A percentile compares a stretch with the other conserved stretches of the same genome.
These are phyloP conservation scores for Lentinula detonsa DNA, from an alignment of 768 basidiomycete genomes.

Conservation along the genomic window DNA sequence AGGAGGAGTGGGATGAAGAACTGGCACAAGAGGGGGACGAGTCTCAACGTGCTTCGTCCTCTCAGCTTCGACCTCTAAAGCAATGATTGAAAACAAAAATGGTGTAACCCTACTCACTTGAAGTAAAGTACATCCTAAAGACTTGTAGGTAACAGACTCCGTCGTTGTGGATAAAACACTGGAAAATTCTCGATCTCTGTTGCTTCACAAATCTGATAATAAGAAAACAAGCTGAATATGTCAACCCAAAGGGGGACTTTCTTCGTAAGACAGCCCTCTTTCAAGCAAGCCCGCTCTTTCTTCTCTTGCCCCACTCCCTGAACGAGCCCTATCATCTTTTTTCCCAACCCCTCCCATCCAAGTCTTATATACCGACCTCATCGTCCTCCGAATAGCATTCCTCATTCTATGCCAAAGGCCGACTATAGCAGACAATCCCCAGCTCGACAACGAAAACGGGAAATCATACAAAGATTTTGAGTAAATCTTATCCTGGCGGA, in stretches of 20 bases:
- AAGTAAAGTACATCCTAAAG: too few species aligned
- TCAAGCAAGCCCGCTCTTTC: not conserved
- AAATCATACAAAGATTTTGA: conserved; percentile 15
- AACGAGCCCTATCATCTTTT: not conserved
- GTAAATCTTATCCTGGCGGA: conserved; percentile 61
- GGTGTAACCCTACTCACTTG: too few species aligned
- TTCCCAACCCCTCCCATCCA: not conserved
- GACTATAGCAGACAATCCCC: not conserved
- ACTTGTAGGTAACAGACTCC: too few species aligned
- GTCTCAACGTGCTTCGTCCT: too few species aligned
- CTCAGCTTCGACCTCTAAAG: not conserved
- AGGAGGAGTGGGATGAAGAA: conserved; percentile 3
- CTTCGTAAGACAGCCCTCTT: conserved; percentile 2
- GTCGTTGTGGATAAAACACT: too few species aligned
- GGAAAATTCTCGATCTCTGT: too few species aligned
- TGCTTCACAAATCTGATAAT: too few species aligned
- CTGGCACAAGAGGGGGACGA: not conserved
- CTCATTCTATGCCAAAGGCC: not conserved
- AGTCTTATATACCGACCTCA: not conserved
- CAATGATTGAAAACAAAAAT: not conserved
- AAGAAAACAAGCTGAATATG: not conserved
- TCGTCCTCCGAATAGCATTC: not conserved
- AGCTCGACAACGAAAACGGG: conserved; percentile 2
- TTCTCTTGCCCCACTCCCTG: not conserved
- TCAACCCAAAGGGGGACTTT: not conserved